Conservation (phyloP, 2,329 filamentous ascomycete species). For the Pseudocercospora fijiensis region DNA sequence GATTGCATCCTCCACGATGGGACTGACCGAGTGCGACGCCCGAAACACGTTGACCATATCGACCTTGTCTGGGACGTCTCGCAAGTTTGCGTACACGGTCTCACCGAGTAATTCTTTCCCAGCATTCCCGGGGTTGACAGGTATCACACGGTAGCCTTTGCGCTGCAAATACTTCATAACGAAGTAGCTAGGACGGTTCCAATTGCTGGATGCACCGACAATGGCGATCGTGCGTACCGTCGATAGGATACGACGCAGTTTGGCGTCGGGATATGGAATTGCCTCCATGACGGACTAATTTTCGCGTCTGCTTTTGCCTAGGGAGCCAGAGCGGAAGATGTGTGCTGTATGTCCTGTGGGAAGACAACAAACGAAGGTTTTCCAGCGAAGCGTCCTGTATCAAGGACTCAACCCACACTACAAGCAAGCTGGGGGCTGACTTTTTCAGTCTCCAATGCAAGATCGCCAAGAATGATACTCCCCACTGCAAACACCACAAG, state of each 20-base stretch:
- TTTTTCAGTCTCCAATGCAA: not conserved
- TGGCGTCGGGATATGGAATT: constrained; percentile 21
- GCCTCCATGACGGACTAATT: constrained; percentile 13
- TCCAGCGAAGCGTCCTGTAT: not conserved
- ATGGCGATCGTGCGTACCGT: constrained; percentile 20
- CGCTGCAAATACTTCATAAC: constrained; percentile 24
- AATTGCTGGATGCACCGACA: constrained; percentile 22
- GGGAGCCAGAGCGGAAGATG: not conserved
- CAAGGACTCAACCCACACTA: too few species aligned
- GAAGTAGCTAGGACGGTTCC: constrained; percentile 25
- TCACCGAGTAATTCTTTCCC: constrained; percentile 22
- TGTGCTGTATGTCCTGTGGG: constrained; percentile 3
- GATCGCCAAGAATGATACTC: not conserved
- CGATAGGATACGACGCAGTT: constrained; percentile 23
- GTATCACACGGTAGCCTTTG: constrained; percentile 25
- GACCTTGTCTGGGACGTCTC: constrained; percentile 21
- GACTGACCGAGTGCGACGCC: constrained; percentile 20
- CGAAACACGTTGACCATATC: constrained; percentile 24
- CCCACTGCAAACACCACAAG: not conserved
- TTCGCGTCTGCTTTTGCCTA: not conserved
- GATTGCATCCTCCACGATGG: constrained; percentile 23
- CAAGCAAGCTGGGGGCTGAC: not conserved
- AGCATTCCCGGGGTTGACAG: constrained; percentile 22
- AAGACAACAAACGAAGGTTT: not conserved
- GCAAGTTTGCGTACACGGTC: constrained; percentile 20